A percentile compares a stretch with the other conserved stretches of the same genome.
These are phyloP conservation scores for Rhizopogon roseolus DNA, from an alignment of 768 basidiomycete genomes.

Conservation along the genomic window DNA sequence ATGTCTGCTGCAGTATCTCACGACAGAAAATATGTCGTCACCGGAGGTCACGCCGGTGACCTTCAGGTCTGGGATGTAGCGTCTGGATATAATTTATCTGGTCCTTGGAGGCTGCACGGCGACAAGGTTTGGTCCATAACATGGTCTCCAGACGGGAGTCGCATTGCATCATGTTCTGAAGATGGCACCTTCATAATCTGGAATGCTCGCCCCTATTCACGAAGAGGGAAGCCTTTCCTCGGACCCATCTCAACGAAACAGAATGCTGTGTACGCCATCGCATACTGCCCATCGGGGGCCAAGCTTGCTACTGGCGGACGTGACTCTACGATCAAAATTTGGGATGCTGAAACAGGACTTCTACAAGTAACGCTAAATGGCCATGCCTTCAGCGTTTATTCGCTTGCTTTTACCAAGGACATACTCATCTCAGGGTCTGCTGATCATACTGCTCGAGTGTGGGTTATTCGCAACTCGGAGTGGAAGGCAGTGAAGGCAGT, in stretches of 20 bases:
- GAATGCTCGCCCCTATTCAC: background rate
- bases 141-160: conserved; percentile 12
- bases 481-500: no score
- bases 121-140: no score
- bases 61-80: no score
- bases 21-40: no score
- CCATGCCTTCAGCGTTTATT: background rate
- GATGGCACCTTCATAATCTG: background rate
- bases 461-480: background rate
- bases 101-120: no score
- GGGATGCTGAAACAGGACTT: conserved; percentile 4
- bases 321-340: conserved; percentile 17
- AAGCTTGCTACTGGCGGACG: conserved; percentile 14
- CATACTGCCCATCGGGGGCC: conserved; percentile 15
- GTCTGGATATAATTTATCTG: no score
- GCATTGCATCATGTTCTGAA: conserved; percentile 9
- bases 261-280: conserved; percentile 14
- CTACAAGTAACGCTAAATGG: background rate
- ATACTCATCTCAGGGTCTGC: background rate
- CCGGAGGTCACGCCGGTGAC: no score
- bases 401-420: background rate
- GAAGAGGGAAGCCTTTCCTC: background rate
- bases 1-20: conserved; percentile 16
- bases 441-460: background rate
- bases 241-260: conserved; percentile 7